Percentiles rank a stretch among this genome's conserved stretches.
These are phyloP conservation scores for Lenwebbia sp. DNA, from an alignment of 345 rosid genomes.

Conservation along the genomic window DNA sequence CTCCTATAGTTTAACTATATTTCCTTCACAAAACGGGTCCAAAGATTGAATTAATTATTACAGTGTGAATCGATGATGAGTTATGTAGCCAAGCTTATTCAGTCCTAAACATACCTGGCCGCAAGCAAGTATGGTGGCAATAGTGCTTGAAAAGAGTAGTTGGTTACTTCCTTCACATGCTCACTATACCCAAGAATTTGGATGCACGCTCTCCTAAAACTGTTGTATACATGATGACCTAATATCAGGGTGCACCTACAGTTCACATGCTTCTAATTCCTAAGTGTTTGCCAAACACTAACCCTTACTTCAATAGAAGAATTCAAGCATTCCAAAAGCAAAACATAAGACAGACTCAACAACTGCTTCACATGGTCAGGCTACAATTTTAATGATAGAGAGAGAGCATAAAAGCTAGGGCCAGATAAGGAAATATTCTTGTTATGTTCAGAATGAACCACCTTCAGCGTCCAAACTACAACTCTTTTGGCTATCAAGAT, in stretches of 20 bases:
- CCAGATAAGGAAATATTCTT: background rate
- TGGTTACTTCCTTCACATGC: background rate
- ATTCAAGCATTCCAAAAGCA: background rate
- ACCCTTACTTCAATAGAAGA: background rate
- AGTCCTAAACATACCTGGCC: background rate
- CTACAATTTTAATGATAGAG: background rate
- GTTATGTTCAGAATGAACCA: background rate
- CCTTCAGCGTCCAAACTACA: background rate
- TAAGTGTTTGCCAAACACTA: background rate
- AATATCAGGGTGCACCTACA: background rate
- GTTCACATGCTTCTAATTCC: background rate
- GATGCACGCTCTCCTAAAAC: background rate
- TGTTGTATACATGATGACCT: background rate
- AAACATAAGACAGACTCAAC: background rate
- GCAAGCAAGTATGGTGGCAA: background rate
- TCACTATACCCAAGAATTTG: background rate
- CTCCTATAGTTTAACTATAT: background rate
- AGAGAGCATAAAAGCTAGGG: background rate
- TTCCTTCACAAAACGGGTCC: background rate
- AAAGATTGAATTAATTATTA: background rate
- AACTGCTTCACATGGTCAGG: background rate
- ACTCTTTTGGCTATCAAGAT: background rate
- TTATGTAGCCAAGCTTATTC: background rate
- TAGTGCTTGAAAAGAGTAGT: background rate
- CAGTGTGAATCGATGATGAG: background rate